These are phyloP conservation scores for Cryphonectria parasitica DNA, from an alignment of 2,329 filamentous ascomycete genomes.

Conservation along the genomic window DNA sequence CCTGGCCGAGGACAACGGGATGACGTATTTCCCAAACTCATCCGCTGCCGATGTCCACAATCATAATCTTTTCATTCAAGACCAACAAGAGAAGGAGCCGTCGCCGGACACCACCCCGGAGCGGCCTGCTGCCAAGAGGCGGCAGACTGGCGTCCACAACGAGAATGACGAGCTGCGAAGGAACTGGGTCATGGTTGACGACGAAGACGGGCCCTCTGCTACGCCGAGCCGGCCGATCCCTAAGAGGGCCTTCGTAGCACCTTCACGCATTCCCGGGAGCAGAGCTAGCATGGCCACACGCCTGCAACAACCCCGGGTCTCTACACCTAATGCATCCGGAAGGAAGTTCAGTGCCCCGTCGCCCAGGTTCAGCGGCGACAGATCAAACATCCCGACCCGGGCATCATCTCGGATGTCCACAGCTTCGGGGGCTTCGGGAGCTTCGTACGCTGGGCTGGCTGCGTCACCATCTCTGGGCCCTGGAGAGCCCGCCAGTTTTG, in stretches of 20 bases:
- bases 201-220: slow-evolving; percentile 32
- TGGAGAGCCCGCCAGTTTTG: slow-evolving; percentile 57
- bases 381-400: slow-evolving; percentile 42
- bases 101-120: slow-evolving; percentile 48
- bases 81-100: slow-evolving; percentile 27
- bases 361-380: slow-evolving; percentile 23
- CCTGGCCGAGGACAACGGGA: slow-evolving; percentile 4
- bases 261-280: slow-evolving; percentile 21
- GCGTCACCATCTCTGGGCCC: slow-evolving; percentile 48
- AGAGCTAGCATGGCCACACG: slow-evolving; percentile 20
- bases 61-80: slow-evolving; percentile 2
- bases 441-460: slow-evolving; percentile 36
- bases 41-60: slow-evolving; percentile 14
- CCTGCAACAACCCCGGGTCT: slow-evolving; percentile 18
- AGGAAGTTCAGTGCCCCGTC: slow-evolving; percentile 21
- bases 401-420: slow-evolving; percentile 44
- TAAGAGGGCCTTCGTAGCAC: slow-evolving; percentile 21
- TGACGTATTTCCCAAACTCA: slow-evolving; percentile 13
- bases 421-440: slow-evolving; percentile 24
- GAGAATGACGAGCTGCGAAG: slow-evolving; percentile 60
- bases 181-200: slow-evolving; percentile 73
- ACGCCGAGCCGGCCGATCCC: slow-evolving; percentile 29
- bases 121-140: slow-evolving; percentile 54
- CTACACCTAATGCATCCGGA: slow-evolving; percentile 14
- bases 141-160: slow-evolving; percentile 48